phyloP scores from a whole-genome alignment of 192 early-diverging fungal species.

The Oehlia diaphana region DNA sequence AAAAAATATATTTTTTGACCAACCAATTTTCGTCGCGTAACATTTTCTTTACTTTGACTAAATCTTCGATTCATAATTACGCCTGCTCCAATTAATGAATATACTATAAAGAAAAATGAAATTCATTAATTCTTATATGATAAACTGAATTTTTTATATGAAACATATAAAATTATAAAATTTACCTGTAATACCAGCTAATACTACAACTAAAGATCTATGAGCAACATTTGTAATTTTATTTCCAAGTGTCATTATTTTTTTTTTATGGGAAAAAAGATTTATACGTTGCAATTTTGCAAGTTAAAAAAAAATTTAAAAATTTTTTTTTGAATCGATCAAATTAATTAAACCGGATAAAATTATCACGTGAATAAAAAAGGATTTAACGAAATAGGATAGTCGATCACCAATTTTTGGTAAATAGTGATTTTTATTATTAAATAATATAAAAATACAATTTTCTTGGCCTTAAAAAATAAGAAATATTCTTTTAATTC shows the following conservation, averaged over 20 bases:
- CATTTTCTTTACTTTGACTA: background rate
- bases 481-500: background rate
- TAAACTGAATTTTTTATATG: background rate
- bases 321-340: too few species aligned
- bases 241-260: background rate
- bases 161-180: background rate
- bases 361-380: too few species aligned
- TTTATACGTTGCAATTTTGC: too few species aligned
- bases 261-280: background rate
- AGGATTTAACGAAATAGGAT: conserved; percentile 47
- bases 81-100: background rate
- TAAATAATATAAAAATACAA: background rate
- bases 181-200: background rate
- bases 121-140: background rate
- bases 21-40: background rate
- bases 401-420: too few species aligned
- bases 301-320: too few species aligned
- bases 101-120: background rate
- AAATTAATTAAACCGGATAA: too few species aligned
- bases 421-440: background rate
- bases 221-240: background rate
- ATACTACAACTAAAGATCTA: background rate
- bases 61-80: background rate
- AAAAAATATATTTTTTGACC: background rate
- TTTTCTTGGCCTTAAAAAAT: too few species aligned